These are phyloP conservation scores for Fusarium sp. DNA, from an alignment of 2,329 filamentous ascomycete species.

Conservation along the genomic window DNA sequence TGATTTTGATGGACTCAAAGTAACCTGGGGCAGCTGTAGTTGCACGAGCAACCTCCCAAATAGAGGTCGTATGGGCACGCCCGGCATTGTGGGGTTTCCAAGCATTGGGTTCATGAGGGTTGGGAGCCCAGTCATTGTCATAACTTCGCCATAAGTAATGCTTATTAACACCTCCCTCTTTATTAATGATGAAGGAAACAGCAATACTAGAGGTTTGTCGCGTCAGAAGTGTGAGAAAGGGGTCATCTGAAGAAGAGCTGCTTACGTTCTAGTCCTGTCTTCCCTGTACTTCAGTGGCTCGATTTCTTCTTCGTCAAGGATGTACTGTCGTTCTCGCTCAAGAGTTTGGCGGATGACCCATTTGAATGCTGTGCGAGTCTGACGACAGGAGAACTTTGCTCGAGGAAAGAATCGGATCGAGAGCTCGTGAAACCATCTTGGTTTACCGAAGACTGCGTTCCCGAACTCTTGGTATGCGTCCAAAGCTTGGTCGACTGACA, in stretches of 20 bases:
- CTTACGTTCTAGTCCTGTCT: not conserved
- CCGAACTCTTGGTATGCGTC: fast-evolving
- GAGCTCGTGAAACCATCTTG: constrained; percentile 3
- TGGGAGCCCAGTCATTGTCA: not conserved
- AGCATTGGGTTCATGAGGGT: fast-evolving
- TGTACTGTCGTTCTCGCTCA: not conserved
- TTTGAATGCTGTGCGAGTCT: not conserved
- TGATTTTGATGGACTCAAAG: constrained; percentile 2
- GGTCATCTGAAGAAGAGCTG: no score
- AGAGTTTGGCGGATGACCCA: fast-evolving
- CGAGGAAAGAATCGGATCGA: not conserved
- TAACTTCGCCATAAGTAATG: not conserved
- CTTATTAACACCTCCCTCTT: not conserved
- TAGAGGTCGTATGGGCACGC: fast-evolving
- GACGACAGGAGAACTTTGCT: not conserved
- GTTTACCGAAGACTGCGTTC: not conserved
- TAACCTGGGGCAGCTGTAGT: not conserved
- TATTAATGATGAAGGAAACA: not conserved
- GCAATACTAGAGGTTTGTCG: not conserved
- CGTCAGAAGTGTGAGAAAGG: not conserved
- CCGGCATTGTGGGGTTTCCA: not conserved
- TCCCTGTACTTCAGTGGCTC: not conserved
- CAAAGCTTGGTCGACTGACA: not conserved
- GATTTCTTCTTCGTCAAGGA: fast-evolving
- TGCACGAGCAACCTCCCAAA: constrained; percentile 8